Base-by-base conservation (phyloP, 1,284 basidiomycete genomes). In the Xanthoconium separans region DNA sequence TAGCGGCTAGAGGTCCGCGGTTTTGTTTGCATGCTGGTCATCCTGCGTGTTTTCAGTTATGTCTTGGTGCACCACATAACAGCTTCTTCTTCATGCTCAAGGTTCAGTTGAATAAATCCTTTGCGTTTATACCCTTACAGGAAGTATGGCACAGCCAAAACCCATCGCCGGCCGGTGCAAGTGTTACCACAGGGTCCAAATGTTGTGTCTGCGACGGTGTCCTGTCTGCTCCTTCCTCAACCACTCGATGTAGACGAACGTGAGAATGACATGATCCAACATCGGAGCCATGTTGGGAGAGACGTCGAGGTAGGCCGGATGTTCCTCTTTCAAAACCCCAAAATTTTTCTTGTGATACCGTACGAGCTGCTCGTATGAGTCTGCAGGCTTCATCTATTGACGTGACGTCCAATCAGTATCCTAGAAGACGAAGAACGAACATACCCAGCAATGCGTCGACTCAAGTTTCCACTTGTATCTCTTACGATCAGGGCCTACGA, bases 401-500 rank as follows among this genome's bases (percentile, higher is more conserved):
- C 34, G 24, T 15, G 18, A 4, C 27, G 6, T n/a, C 27, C 27
- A 11, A 27, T 20, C 18, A 13, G 43, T 18, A 44, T 15, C 31
- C 9, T 11, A n/a, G 37, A 11, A 39, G 18, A 12, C 2, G 2
- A 6, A 12, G 24, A 33, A 22, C 15, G 13, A 12, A 56, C 57
- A n/a, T 56, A 66, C 63, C 54, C 54, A 58, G 33, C 56, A 70
- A 16, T 57, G 50, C 12, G 50, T 41, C 18, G 53, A 40, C n/a
- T 47, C 63, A 6, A 64, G 12, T 47, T 68, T 69, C 68, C 65
- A 69, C 39, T 68, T 67, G 56, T 69, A 67, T 6, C n/a, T 46
- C 1, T 29, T 45, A 3, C 10, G 36, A 49, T 70, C 57, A 0
- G 66, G 63, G 45, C 68, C 66, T 44, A 47, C 34, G 24, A 66